Evolutionary conservation across 2,329 filamentous ascomycete genomes (phyloP).

Genomic region (Salinomyces thailandicus): DNA sequence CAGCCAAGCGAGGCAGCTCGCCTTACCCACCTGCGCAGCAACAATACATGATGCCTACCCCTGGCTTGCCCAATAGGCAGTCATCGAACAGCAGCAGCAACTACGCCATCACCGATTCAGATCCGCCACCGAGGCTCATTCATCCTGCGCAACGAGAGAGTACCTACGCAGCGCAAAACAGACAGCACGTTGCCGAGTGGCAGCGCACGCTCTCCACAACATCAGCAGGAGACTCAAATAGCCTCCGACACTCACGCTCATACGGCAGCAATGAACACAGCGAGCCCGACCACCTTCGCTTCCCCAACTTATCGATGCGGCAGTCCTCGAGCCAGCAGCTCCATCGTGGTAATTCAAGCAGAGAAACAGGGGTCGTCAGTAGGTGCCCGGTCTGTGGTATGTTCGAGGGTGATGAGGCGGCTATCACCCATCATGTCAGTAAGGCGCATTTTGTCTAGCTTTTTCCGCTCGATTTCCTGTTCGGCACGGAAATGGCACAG

Average conservation of each 20-base stretch:
- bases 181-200: conserved; percentile 11
- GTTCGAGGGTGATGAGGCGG: conserved; percentile 26
- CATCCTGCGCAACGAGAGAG: conserved; percentile 12
- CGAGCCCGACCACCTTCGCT: conserved; percentile 16
- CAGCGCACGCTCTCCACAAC: conserved; percentile 7
- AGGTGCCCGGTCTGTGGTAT: conserved; percentile 24
- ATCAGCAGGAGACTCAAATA: conserved; percentile 6
- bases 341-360: neutral
- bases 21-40: neutral
- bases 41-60: conserved; percentile 6
- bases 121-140: conserved; percentile 5
- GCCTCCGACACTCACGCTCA: conserved; percentile 7
- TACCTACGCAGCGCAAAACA: conserved; percentile 3
- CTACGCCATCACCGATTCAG: conserved; percentile 3
- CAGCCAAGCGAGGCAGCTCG: conserved; percentile 1
- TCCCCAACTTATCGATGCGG: conserved; percentile 11
- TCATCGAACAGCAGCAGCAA: conserved; percentile 1
- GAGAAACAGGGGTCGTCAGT: neutral
- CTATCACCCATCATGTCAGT: conserved; percentile 24
- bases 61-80: conserved; percentile 4
- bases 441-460: conserved; percentile 22
- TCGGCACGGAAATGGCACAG: no score
- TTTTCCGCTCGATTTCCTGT: no score
- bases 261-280: conserved; percentile 2
- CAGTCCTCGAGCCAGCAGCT: conserved; percentile 1